Conservation (phyloP, 2,329 filamentous ascomycete species). For the Sporothrix phasma region DNA sequence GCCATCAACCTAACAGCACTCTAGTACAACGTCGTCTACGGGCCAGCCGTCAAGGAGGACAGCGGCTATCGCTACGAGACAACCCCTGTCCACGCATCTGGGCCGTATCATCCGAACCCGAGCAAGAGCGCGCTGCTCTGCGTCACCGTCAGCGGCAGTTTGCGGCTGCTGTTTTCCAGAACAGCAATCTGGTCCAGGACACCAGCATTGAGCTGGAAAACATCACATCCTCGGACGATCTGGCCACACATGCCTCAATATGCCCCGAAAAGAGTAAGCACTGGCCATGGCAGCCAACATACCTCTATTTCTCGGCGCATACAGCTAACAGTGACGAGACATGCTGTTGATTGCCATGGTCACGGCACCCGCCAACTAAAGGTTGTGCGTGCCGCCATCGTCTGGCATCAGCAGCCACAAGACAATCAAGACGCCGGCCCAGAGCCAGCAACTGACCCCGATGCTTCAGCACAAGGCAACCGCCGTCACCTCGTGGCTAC, state of each 20-base stretch:
- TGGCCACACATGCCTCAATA: conserved; percentile 71
- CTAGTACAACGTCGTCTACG: conserved; percentile 42
- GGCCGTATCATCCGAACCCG: conserved; percentile 62
- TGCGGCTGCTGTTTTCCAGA: conserved; percentile 70
- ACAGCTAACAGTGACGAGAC: neutral
- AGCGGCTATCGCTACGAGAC: conserved; percentile 60
- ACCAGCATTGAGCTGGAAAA: conserved; percentile 64
- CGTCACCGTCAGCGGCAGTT: conserved; percentile 61
- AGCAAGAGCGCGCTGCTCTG: conserved; percentile 66
- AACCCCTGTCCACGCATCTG: conserved; percentile 53
- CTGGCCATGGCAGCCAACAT: neutral
- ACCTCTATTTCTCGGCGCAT: too few relatives aligned
- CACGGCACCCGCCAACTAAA: conserved; percentile 63
- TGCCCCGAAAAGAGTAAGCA: conserved; percentile 61
- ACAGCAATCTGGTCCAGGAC: conserved; percentile 62
- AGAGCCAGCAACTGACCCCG: conserved; percentile 39
- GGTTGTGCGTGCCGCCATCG: conserved; percentile 61
- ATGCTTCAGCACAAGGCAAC: conserved; percentile 45
- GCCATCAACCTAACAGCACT: neutral
- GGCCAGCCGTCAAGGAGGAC: conserved; percentile 54
- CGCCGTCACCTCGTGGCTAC: conserved; percentile 48
- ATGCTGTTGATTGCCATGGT: conserved; percentile 56
- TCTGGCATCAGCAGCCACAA: conserved; percentile 57
- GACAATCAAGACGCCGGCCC: conserved; percentile 44
- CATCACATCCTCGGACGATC: conserved; percentile 58